Evolutionary conservation across 1,284 basidiomycete genomes (phyloP).

Genomic region (Thecaphora frezii): DNA sequence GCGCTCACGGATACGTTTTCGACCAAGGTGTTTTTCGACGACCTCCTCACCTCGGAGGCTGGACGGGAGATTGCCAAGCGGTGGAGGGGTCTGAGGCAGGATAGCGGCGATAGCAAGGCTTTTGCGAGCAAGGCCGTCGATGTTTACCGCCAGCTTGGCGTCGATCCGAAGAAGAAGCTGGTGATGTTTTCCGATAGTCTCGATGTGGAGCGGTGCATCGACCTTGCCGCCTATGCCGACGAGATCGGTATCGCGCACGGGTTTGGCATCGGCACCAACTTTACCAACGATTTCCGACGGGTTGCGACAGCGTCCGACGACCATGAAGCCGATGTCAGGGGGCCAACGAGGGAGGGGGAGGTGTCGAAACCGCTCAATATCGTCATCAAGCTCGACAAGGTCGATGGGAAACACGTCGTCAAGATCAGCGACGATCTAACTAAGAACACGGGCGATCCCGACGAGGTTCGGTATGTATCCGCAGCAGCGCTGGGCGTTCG

Average conservation of each 20-base stretch:
- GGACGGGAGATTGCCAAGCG: constrained; percentile 47
- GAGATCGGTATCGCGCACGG: constrained; percentile 51
- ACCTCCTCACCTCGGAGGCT: constrained; percentile 33
- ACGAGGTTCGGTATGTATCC: constrained; percentile 31
- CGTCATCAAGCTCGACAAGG: constrained; percentile 53
- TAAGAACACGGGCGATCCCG: constrained; percentile 55
- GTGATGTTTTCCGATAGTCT: constrained; percentile 55
- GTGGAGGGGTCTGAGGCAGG: constrained; percentile 55
- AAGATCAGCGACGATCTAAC: constrained; percentile 58
- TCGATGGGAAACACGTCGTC: constrained; percentile 47
- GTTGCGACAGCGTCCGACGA: background rate
- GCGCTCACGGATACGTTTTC: constrained; percentile 57
- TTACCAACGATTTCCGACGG: constrained; percentile 47
- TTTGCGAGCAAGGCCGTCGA: constrained; percentile 46
- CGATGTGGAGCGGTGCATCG: constrained; percentile 43
- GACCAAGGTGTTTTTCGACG: constrained; percentile 54
- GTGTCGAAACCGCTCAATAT: constrained; percentile 53
- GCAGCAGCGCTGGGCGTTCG: background rate
- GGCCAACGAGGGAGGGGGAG: background rate
- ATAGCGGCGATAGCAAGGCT: constrained; percentile 46
- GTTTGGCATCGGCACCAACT: constrained; percentile 50
- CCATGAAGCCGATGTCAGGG: background rate
- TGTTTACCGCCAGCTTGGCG: constrained; percentile 39
- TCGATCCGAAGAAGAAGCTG: constrained; percentile 48
- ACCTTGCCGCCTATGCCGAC: constrained; percentile 33